A percentile compares a stretch with the other conserved stretches of the same genome.
These are phyloP conservation scores for Podila verticillata DNA, from an alignment of 192 early-diverging fungal genomes.

Conservation along the genomic window DNA sequence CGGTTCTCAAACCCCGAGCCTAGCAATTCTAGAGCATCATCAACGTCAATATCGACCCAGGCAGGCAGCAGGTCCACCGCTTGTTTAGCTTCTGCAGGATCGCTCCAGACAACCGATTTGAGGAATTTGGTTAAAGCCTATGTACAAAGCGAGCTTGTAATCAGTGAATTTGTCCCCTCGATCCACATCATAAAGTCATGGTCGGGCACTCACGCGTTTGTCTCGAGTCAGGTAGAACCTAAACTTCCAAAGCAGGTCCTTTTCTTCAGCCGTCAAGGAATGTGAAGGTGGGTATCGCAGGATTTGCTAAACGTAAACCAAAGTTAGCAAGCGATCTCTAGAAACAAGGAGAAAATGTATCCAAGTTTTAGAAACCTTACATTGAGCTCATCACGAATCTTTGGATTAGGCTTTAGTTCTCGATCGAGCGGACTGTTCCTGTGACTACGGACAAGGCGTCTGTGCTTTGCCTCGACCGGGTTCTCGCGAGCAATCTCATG, in stretches of 20 bases:
- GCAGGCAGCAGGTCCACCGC: slow-evolving; percentile 86
- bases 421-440: slow-evolving; percentile 90
- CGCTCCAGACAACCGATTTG: slow-evolving; percentile 95
- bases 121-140: slow-evolving; percentile 97
- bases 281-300: slow-evolving; percentile 93
- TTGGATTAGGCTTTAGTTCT: slow-evolving; percentile 97
- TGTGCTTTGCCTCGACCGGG: slow-evolving; percentile 94
- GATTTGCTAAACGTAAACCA: slow-evolving; percentile 69
- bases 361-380: slow-evolving; percentile 51
- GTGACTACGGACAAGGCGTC: slow-evolving; percentile 89
- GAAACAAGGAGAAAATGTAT: neutral
- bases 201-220: slow-evolving; percentile 69
- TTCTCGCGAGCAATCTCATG: slow-evolving; percentile 92
- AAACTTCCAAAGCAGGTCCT: slow-evolving; percentile 99
- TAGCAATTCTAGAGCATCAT: slow-evolving; percentile 95
- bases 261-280: slow-evolving; percentile 82
- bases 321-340: neutral
- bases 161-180: neutral
- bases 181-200: neutral
- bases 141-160: neutral
- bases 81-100: slow-evolving; percentile 89
- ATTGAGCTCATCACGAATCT: slow-evolving; percentile 95
- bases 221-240: slow-evolving; percentile 94
- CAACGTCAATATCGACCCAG: slow-evolving; percentile 94
- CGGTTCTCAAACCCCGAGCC: slow-evolving; percentile 87